A percentile compares a stretch with the other conserved stretches of the same genome.
Evolutionary conservation across 2,329 filamentous ascomycete species (phyloP).

Genomic region (Chrysoporthe austroafricana): DNA sequence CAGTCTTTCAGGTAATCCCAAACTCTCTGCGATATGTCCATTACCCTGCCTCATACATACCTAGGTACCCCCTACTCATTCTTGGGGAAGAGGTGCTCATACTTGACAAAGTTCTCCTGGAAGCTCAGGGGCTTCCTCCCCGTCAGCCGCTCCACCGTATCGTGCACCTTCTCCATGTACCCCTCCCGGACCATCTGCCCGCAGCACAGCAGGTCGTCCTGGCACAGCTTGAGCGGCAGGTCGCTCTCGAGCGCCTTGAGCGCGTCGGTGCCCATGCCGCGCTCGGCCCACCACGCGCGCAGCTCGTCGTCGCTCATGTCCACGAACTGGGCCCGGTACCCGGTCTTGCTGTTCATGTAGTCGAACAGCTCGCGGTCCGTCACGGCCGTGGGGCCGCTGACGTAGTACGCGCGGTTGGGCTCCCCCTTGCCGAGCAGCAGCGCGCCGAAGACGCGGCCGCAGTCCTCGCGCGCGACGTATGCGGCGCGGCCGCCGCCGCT

Average conservation of each 20-base stretch:
- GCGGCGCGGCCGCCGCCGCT: slow-evolving; percentile 27
- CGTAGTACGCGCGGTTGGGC: slow-evolving; percentile 26
- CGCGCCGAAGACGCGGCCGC: slow-evolving; percentile 30
- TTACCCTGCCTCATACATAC: no score
- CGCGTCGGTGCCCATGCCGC: slow-evolving; percentile 29
- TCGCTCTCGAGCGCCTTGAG: slow-evolving; percentile 28
- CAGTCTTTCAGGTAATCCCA: no score
- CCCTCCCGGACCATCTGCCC: slow-evolving; percentile 28
- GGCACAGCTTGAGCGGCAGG: slow-evolving; percentile 30
- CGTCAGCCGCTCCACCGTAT: slow-evolving; percentile 26
- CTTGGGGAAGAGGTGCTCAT: slow-evolving; percentile 25
- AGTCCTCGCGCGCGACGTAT: slow-evolving; percentile 33
- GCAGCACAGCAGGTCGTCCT: slow-evolving; percentile 30
- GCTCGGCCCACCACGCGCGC: slow-evolving; percentile 24
- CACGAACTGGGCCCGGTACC: slow-evolving; percentile 29
- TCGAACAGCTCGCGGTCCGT: slow-evolving; percentile 31
- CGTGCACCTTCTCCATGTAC: slow-evolving; percentile 22
- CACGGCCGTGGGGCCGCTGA: slow-evolving; percentile 31
- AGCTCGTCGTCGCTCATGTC: slow-evolving; percentile 31
- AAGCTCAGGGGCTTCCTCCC: slow-evolving; percentile 23
- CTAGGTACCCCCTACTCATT: neutral
- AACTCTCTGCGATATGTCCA: neutral
- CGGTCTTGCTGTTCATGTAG: slow-evolving; percentile 30
- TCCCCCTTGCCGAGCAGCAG: slow-evolving; percentile 30
- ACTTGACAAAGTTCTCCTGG: slow-evolving; percentile 25